These are phyloP conservation scores for Vitis vinifera DNA, from an alignment of 164 flowering plant species.

Conservation along the genomic window DNA sequence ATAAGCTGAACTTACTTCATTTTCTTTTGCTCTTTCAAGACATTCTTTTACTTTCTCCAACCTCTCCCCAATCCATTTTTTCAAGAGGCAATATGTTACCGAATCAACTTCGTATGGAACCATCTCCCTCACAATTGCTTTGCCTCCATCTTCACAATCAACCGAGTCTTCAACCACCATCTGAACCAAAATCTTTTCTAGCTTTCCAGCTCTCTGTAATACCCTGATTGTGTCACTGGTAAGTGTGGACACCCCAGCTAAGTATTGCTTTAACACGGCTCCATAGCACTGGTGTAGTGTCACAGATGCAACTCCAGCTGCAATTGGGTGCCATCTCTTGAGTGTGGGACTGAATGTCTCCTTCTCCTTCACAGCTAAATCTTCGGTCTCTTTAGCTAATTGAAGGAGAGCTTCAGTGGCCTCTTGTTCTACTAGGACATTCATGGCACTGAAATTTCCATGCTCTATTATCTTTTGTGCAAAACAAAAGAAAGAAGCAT, in stretches of 20 bases:
- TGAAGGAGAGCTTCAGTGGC: conserved; percentile 45
- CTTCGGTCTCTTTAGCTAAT: conserved; percentile 68
- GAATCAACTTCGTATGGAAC: conserved; percentile 82
- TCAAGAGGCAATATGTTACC: conserved; percentile 45
- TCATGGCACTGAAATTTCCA: conserved; percentile 23
- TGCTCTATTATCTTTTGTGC: conserved; percentile 49
- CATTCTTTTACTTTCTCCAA: conserved; percentile 43
- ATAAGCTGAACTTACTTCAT: conserved; percentile 53
- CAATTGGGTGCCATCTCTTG: conserved; percentile 74
- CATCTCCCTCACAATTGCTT: conserved; percentile 73
- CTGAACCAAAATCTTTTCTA: conserved; percentile 77
- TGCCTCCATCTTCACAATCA: conserved; percentile 87
- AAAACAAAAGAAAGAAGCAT: conserved; percentile 3
- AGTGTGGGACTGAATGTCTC: conserved; percentile 63
- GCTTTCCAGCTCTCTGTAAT: conserved; percentile 75
- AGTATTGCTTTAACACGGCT: conserved; percentile 63
- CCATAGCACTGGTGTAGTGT: conserved; percentile 85
- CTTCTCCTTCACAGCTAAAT: conserved; percentile 70
- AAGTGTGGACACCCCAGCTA: conserved; percentile 37
- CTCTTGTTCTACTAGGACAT: conserved; percentile 34
- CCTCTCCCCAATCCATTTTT: conserved; percentile 68
- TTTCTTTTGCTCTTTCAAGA: conserved; percentile 66
- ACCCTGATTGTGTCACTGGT: conserved; percentile 52
- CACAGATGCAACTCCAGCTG: conserved; percentile 80
- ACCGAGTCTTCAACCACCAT: conserved; percentile 86